Evolutionary conservation across 306 rosid species (phyloP).

Genomic region (Quercus alba): DNA sequence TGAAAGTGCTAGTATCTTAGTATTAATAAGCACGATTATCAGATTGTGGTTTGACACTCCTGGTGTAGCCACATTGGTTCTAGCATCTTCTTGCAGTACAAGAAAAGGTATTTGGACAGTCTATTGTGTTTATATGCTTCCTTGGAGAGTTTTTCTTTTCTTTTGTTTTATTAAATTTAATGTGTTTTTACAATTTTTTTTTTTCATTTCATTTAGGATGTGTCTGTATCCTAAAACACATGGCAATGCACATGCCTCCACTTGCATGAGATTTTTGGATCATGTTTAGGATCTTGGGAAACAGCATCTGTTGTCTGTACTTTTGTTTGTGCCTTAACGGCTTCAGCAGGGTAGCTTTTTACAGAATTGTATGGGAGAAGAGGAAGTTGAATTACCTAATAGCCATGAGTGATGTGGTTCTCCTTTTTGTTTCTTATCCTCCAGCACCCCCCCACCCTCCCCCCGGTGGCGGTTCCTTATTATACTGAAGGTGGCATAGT

Average conservation of each 20-base stretch:
- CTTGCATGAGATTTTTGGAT: background rate
- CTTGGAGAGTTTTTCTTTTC: background rate
- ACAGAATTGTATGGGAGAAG: too few relatives aligned
- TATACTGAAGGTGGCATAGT: too few relatives aligned
- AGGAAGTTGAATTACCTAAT: too few relatives aligned
- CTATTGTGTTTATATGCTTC: background rate
- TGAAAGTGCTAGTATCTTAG: background rate
- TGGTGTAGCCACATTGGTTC: too few relatives aligned
- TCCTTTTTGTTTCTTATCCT: too few relatives aligned
- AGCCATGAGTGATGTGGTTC: too few relatives aligned
- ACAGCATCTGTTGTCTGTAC: too few relatives aligned
- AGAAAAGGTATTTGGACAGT: background rate
- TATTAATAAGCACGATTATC: background rate
- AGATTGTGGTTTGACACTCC: background rate
- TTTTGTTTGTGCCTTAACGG: too few relatives aligned
- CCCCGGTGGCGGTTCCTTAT: too few relatives aligned
- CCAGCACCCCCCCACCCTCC: rapidly evolving
- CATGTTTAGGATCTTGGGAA: too few relatives aligned
- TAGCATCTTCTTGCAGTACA: background rate
- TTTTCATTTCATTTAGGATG: background rate
- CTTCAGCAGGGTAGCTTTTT: too few relatives aligned
- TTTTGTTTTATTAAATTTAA: background rate
- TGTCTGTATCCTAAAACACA: background rate
- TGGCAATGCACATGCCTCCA: background rate
- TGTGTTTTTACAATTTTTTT: background rate